Conservation (phyloP, 1,284 basidiomycete genomes). For the Termitomyces sp. region DNA sequence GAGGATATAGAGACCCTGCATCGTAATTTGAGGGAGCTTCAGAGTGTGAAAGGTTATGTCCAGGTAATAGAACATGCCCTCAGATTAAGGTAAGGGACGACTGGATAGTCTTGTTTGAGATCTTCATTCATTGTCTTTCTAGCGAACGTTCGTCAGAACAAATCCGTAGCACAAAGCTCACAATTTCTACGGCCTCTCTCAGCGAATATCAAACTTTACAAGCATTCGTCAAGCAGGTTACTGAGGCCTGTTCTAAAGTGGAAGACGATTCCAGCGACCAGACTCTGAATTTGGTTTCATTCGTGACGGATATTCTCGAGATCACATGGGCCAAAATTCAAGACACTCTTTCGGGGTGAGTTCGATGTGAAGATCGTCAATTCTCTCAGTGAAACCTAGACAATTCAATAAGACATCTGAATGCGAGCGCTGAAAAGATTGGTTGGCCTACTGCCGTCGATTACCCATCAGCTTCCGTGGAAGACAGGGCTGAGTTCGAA, state of each 20-base stretch:
- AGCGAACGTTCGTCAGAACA: conserved; percentile 57
- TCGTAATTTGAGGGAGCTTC: conserved; percentile 65
- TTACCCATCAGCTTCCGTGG: conserved; percentile 44
- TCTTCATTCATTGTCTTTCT: background rate
- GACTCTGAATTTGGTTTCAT: conserved; percentile 49
- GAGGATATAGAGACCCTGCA: conserved; percentile 78
- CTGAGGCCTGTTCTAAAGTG: conserved; percentile 37
- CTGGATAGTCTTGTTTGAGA: background rate
- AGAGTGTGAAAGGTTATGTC: conserved; percentile 73
- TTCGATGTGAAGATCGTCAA: conserved; percentile 10
- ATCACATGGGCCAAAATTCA: conserved; percentile 78
- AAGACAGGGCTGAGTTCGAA: conserved; percentile 64
- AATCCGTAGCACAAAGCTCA: conserved; percentile 29
- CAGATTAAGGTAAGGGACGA: conserved; percentile 58
- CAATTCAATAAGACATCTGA: conserved; percentile 44
- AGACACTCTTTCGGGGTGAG: conserved; percentile 55
- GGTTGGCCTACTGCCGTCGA: conserved; percentile 79
- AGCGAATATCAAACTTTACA: conserved; percentile 59
- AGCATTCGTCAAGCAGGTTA: conserved; percentile 48
- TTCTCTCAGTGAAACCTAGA: conserved; percentile 5
- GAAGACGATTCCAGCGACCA: conserved; percentile 43
- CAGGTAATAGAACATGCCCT: conserved; percentile 69
- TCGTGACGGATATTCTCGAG: conserved; percentile 54
- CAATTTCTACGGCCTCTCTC: conserved; percentile 43
- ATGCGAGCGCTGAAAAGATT: conserved; percentile 63